Base-by-base conservation (phyloP, 2,329 filamentous ascomycete species). In the Sporothrix pseudoabietina region DNA sequence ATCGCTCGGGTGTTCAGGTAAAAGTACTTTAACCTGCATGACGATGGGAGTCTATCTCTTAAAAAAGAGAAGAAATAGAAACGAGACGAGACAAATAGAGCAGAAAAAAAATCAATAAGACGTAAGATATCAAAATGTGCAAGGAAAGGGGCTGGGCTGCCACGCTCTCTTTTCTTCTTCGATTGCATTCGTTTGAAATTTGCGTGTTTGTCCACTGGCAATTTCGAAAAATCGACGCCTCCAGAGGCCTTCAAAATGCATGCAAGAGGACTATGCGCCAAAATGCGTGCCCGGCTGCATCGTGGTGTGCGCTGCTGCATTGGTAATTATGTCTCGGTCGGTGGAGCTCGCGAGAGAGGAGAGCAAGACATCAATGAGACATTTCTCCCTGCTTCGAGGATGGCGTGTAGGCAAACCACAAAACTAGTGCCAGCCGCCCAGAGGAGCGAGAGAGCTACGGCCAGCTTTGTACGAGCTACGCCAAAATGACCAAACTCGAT, bases 301-400 rank as follows among this genome's bases (percentile, higher is more conserved):
- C 61, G 22, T 66, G 39, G 39, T 26, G 22, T 26, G 44, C 16
- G 32, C 35, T 26, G 63, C 41, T 35, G 26, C 14, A 32, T 47
- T 68, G 41, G 44, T n/a, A 26, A 26, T 26, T 26, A 26, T 68
- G 65, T 68, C 65, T 68, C 65, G 52, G 41, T 52, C 22, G 9
- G 65, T 68, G 65, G 65, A 52, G 41, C 63, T 68, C 65, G 41
- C 65, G 30, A 68, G 47, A 52, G 65, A 52, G 65, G 63, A 49
- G 44, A 52, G 44, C 65, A 68, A 68, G 65, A 68, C 65, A 68
- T 1, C 44, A 68, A 22, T 68, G 65, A 68, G 65, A 68, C 65
- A 68, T 35, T 68, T 35, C 65, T 68, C 44, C 26, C 63, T 68
- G 63, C 44, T 49, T 68, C 22, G 41, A 49, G 26, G 39, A 9